Conservation (phyloP, 1,284 basidiomycete genomes). For the Ganoderma multipileum region DNA sequence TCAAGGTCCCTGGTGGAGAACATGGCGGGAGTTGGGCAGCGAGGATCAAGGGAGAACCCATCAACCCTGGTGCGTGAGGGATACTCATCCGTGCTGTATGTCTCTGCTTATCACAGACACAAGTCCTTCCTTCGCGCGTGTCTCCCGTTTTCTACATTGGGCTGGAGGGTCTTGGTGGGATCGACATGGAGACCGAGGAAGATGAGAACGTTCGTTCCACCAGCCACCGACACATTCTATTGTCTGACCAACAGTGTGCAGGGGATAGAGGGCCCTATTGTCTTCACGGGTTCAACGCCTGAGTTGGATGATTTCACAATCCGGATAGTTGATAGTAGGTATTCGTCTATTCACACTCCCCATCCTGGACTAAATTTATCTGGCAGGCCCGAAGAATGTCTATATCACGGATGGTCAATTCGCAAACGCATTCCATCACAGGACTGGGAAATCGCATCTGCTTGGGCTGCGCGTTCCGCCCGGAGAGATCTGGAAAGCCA, state of each 20-base stretch:
- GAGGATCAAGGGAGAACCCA: slow-evolving; percentile 83
- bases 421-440: slow-evolving; percentile 64
- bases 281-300: slow-evolving; percentile 74
- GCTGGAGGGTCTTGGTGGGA: slow-evolving; percentile 82
- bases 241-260: slow-evolving; percentile 39
- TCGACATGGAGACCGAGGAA: slow-evolving; percentile 81
- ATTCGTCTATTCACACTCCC: too few relatives aligned
- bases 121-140: slow-evolving; percentile 64
- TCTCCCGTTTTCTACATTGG: slow-evolving; percentile 89
- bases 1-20: slow-evolving; percentile 82
- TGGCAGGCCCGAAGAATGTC: slow-evolving; percentile 63
- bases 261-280: slow-evolving; percentile 76
- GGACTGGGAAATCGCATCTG: slow-evolving; percentile 78
- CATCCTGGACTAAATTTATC: neutral
- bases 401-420: slow-evolving; percentile 60
- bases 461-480: slow-evolving; percentile 67
- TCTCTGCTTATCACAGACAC: slow-evolving; percentile 8
- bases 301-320: slow-evolving; percentile 86
- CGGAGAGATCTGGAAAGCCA: slow-evolving; percentile 85
- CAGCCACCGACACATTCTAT: neutral
- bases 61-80: slow-evolving; percentile 63
- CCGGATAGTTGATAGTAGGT: slow-evolving; percentile 79
- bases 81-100: neutral
- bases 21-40: slow-evolving; percentile 92
- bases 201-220: slow-evolving; percentile 66